Evolutionary conservation across 495 filamentous ascomycete species (phyloP).

Genomic region (Echria macrotheca): DNA sequence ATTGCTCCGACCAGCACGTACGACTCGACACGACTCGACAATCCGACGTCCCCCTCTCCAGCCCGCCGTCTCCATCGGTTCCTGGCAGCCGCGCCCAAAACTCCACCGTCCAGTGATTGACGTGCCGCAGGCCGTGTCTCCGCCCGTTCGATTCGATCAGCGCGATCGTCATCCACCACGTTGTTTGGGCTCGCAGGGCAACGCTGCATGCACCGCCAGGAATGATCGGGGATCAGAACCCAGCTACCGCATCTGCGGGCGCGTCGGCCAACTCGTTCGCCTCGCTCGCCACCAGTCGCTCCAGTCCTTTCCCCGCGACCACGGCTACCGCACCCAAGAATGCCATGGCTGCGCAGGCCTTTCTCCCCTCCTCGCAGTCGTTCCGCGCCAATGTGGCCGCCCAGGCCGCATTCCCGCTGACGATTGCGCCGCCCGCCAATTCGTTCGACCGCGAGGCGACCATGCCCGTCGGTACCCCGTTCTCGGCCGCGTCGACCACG

Average conservation of each 20-base stretch:
- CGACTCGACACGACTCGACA: conserved; percentile 9
- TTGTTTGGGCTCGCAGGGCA: conserved; percentile 17
- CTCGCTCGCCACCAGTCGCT: conserved; percentile 30
- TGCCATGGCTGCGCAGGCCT: conserved; percentile 37
- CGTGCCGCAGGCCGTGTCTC: conserved; percentile 8
- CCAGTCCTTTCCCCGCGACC: conserved; percentile 30
- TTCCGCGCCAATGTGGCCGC: conserved; percentile 26
- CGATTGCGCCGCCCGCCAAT: conserved; percentile 23
- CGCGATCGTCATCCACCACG: conserved; percentile 34
- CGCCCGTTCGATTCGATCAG: conserved; percentile 29
- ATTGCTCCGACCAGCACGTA: neutral
- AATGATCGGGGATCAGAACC: conserved; percentile 40
- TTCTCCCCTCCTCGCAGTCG: conserved; percentile 29
- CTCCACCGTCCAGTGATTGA: conserved; percentile 9
- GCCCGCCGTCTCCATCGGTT: conserved; percentile 1
- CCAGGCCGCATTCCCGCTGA: conserved; percentile 38
- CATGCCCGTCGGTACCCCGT: conserved; percentile 47
- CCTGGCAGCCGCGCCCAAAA: neutral
- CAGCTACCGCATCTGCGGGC: conserved; percentile 28
- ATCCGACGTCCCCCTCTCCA: conserved; percentile 9
- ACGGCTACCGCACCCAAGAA: conserved; percentile 27
- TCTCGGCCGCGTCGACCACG: conserved; percentile 38
- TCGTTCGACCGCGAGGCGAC: conserved; percentile 42
- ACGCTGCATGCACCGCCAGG: conserved; percentile 38
- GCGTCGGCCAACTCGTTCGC: conserved; percentile 28